Conservation (phyloP, 805 yeast species). For the Metschnikowia picachoensis region DNA sequence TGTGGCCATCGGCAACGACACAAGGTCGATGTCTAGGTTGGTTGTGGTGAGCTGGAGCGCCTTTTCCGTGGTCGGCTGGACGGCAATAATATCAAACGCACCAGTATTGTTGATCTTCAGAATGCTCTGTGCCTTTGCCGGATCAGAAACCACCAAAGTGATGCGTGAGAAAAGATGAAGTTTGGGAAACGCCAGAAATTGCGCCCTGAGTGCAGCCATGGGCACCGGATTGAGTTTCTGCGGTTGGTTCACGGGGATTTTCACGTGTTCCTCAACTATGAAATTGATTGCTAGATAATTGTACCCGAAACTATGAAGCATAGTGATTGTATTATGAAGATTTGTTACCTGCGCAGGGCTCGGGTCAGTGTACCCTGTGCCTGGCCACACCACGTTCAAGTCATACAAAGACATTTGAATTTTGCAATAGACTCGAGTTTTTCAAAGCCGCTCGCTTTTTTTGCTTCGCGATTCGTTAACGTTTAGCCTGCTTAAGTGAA, state of each 20-base stretch:
- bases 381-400: conserved; percentile 74
- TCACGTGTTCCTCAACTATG: conserved; percentile 46
- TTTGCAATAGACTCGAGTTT: not conserved
- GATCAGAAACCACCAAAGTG: conserved; percentile 74
- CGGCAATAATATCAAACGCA: conserved; percentile 73
- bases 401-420: conserved; percentile 39
- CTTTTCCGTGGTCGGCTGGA: conserved; percentile 76
- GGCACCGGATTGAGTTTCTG: conserved; percentile 46
- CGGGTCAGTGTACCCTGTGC: conserved; percentile 44
- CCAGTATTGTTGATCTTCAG: conserved; percentile 38
- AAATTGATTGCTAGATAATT: conserved; percentile 75
- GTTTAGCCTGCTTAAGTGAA: too few relatives aligned
- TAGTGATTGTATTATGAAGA: conserved; percentile 48
- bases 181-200: conserved; percentile 28
- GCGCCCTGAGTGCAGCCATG: conserved; percentile 26
- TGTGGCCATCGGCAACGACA: conserved; percentile 63
- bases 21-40: conserved; percentile 74
- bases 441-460: not conserved
- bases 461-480: not conserved
- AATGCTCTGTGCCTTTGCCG: conserved; percentile 66
- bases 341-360: conserved; percentile 38
- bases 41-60: conserved; percentile 72
- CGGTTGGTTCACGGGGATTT: conserved; percentile 46
- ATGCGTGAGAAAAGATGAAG: conserved; percentile 57
- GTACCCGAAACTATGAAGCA: conserved; percentile 62